These are phyloP conservation scores for Boletus insuetus DNA, from an alignment of 768 basidiomycete genomes.

Conservation along the genomic window DNA sequence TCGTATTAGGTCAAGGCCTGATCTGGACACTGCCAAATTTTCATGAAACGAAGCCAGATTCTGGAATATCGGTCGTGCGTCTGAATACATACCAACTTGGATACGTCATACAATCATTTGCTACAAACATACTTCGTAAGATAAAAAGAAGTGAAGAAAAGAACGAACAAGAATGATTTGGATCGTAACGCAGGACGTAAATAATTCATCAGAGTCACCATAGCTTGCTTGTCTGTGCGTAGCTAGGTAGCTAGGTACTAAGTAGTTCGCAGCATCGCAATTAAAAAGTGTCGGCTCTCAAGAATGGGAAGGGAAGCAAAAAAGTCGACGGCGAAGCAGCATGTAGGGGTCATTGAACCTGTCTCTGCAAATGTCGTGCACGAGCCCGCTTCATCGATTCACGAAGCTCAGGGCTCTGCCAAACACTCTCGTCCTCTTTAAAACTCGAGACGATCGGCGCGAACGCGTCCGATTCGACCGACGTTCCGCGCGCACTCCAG, in stretches of 20 bases:
- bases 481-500: slow-evolving; percentile 2
- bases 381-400: slow-evolving; percentile 73
- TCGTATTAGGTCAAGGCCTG: too few species aligned
- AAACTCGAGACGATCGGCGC: slow-evolving; percentile 23
- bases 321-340: neutral
- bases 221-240: neutral
- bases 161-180: neutral
- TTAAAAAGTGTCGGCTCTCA: neutral
- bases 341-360: slow-evolving; percentile 8
- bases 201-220: neutral
- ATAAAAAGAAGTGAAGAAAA: neutral
- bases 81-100: too few species aligned
- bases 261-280: neutral
- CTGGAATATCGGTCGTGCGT: too few species aligned
- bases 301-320: too few species aligned
- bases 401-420: slow-evolving; percentile 64
- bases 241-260: neutral
- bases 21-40: too few species aligned
- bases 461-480: slow-evolving; percentile 35
- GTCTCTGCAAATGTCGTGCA: slow-evolving; percentile 29
- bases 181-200: slow-evolving; percentile 1
- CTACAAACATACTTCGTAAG: neutral
- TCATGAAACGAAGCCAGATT: too few species aligned
- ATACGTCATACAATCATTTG: slow-evolving; percentile 6
- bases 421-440: slow-evolving; percentile 47